Base-by-base conservation (phyloP, 1,284 basidiomycete species). In the Moesziomyces sp. region DNA sequence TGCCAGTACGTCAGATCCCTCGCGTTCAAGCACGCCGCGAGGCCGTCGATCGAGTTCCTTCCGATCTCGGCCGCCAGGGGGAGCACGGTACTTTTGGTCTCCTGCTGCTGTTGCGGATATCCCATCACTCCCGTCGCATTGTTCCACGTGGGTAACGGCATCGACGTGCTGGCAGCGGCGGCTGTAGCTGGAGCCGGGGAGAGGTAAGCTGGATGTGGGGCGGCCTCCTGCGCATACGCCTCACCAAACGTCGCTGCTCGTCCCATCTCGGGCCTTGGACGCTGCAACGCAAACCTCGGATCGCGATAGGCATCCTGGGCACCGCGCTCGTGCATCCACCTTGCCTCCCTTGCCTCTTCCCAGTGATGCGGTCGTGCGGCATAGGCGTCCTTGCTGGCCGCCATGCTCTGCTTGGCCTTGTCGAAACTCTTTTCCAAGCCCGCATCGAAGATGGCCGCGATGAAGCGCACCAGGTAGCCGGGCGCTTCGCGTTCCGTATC, bases 401-500 rank as follows among this genome's bases (percentile, higher is more conserved):
- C 46, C 50, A 64, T 23, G 3, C 30, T 18, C 13, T 40, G 24
- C 33, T 65, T 58, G 5, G 66, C 59, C 50, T 47, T 51, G n/a
- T 70, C 62, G 14, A 67, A 52, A n/a, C 62, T 69, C n/a, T 52
- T 50, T 30, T 60, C 63, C n/a, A 74, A 24, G 7, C 72, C 72
- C 0, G 62, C 68, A 26, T 74, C 62, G 9, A 74, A 54, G 24
- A 70, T 56, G 0, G 72, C 72, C 0, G 53, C 67, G 28, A 74
- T 23, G 42, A 70, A 74, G 0, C 72, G 48, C 9, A 67, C 66
- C 23, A 74, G 52, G 43, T 74, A 74, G 3, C 72, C 72, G 2
- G 72, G 72, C 8, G 72, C 72, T 35, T 74, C 72, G 30, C 72
- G 28, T 38, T 74, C 72, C 50, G 63, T 70, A n/a, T 70, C 57